Evolutionary conservation across 1,284 basidiomycete species (phyloP).

Genomic region (Trichosporon ovoides): DNA sequence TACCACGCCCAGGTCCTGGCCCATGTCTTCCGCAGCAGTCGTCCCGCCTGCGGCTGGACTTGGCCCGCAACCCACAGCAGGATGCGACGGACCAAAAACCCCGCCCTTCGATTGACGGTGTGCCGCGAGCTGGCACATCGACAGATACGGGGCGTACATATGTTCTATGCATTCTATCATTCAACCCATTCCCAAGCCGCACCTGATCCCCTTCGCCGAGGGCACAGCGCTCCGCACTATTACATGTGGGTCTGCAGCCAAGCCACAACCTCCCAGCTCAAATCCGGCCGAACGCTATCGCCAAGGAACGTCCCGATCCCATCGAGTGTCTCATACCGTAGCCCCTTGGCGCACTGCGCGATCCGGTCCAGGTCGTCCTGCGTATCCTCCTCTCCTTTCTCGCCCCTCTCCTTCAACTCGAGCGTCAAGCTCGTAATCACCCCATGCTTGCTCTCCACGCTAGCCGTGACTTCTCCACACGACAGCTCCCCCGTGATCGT

Average conservation of each 20-base stretch:
- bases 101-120: slow-evolving; percentile 41
- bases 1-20: too few species aligned
- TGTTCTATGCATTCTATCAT: too few species aligned
- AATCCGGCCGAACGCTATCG: slow-evolving; percentile 12
- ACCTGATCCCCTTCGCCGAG: too few species aligned
- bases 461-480: slow-evolving; percentile 32
- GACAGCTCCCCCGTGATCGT: slow-evolving; percentile 32
- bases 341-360: slow-evolving; percentile 35
- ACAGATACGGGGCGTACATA: slow-evolving; percentile 51
- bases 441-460: slow-evolving; percentile 50
- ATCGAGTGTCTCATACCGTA: slow-evolving; percentile 45
- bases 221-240: too few species aligned
- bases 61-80: slow-evolving; percentile 15
- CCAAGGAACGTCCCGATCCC: slow-evolving; percentile 27
- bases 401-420: slow-evolving; percentile 14
- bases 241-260: slow-evolving; percentile 45
- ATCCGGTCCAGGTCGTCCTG: slow-evolving; percentile 36
- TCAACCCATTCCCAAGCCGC: too few species aligned
- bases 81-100: slow-evolving; percentile 22
- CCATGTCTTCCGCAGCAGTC: too few species aligned
- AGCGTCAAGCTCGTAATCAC: slow-evolving; percentile 47
- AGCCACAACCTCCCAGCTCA: slow-evolving; percentile 33
- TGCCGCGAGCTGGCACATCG: slow-evolving; percentile 39
- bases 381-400: slow-evolving; percentile 8
- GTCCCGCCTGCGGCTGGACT: background rate